Evolutionary conservation across 2,329 filamentous ascomycete genomes (phyloP), one percentile per base, ranked within the genome.

Genomic region (Colletotrichum agaves): DNA sequence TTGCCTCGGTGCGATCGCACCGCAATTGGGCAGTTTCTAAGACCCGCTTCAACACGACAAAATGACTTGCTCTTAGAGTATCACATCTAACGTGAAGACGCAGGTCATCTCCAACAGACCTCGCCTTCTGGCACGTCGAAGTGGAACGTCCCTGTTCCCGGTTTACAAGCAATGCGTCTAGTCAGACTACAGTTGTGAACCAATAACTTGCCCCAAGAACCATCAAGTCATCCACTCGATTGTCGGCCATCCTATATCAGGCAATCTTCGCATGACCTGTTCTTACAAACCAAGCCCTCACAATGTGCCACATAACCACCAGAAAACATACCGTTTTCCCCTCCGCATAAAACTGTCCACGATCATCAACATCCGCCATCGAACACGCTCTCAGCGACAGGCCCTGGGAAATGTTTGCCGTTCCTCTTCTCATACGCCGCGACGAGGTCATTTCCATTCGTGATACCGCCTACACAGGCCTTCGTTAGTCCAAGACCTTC

Each of bases 381-480:
- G 74, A 73, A 76, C 3, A 73, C 79, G 49, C 84, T 71, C 72
- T 87, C 84, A 10, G 78, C 83, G 15, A 85, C 69, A 0, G 81
- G 73, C 4, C 68, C 71, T 0, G 83, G 78, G 72, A 85, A 84
- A 61, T 79, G 79, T 61, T 78, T 77, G 47, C 77, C 78, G 39
- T 50, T 62, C 5, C 79, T 75, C 39, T 83, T 79, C 8, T 81
- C 80, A 72, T 87, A 88, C 2, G 84, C 84, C 17, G 82, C 82
- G 49, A 87, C 81, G 60, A 88, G 78, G 64, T 88, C 86, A 70
- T 87, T 87, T 35, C 85, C 85, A 68, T 87, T 87, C 12, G 85
- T 87, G 60, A 87, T 76, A 57, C 83, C 84, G n/a, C 84, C 83
- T 85, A 57, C 1, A 15, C 47, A 17, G 44, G 8, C 19, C 44